Percentiles rank a stretch among this genome's conserved stretches.
Evolutionary conservation across 192 early-diverging fungal species (phyloP).

Genomic region (Coemansia guatemalensis): DNA sequence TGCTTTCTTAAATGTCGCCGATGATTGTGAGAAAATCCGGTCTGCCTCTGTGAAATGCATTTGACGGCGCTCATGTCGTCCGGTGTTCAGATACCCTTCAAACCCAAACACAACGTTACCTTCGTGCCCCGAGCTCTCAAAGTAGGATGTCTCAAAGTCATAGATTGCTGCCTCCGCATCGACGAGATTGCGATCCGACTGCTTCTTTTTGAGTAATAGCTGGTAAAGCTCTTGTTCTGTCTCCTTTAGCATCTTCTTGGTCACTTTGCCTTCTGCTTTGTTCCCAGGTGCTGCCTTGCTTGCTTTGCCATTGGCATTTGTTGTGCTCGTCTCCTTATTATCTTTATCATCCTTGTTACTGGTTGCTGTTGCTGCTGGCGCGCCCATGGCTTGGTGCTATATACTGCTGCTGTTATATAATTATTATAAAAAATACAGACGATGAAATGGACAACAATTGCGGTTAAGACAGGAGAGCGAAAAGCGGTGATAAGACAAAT

Average conservation of each 20-base stretch:
- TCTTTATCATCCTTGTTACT: background rate
- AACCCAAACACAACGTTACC: slow-evolving; percentile 91
- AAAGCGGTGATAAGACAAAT: too few relatives aligned
- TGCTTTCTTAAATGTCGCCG: slow-evolving; percentile 57
- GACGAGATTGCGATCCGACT: slow-evolving; percentile 70
- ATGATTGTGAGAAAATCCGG: slow-evolving; percentile 81
- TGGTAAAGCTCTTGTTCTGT: slow-evolving; percentile 76
- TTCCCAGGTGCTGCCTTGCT: background rate
- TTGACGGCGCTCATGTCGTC: slow-evolving; percentile 59
- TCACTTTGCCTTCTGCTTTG: slow-evolving; percentile 37
- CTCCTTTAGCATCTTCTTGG: slow-evolving; percentile 62
- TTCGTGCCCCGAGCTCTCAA: slow-evolving; percentile 80
- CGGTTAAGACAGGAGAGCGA: too few relatives aligned
- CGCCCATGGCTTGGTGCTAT: background rate
- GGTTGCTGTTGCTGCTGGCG: background rate
- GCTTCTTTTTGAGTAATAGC: slow-evolving; percentile 74
- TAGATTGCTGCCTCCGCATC: slow-evolving; percentile 81
- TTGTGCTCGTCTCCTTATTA: slow-evolving; percentile 1
- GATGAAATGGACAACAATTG: too few relatives aligned
- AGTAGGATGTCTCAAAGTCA: slow-evolving; percentile 82
- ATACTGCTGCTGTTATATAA: too few relatives aligned
- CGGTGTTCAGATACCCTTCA: slow-evolving; percentile 75
- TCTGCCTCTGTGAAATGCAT: slow-evolving; percentile 74
- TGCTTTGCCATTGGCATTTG: background rate
- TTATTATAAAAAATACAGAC: too few relatives aligned